A percentile compares a stretch with the other conserved stretches of the same genome.
Evolutionary conservation across 257 asterid species (phyloP).

Genomic region (Lantana camara): DNA sequence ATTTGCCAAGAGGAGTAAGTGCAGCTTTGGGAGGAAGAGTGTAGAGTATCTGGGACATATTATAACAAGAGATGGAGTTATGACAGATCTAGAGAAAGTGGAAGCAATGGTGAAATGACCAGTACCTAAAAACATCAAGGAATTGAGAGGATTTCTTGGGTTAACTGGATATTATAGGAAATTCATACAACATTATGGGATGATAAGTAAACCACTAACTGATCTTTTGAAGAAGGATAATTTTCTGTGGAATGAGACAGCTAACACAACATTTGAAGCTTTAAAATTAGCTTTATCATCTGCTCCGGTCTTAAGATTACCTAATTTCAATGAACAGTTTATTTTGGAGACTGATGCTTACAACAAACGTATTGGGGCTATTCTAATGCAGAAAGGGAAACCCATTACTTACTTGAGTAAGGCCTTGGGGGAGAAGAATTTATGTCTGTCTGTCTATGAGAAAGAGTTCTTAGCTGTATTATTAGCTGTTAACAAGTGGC

Average conservation of each 20-base stretch:
- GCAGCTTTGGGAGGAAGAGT: not conserved
- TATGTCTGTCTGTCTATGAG: not conserved
- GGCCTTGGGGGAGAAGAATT: not conserved
- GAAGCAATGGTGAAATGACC: slow-evolving; percentile 11
- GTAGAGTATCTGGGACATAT: slow-evolving; percentile 19
- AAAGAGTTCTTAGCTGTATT: not conserved
- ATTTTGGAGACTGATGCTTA: not conserved
- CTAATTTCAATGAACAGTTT: not conserved
- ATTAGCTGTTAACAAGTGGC: not conserved
- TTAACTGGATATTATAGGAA: too few species aligned
- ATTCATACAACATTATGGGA: too few species aligned
- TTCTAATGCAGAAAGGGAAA: not conserved
- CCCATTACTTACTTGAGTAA: not conserved
- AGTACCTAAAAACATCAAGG: not conserved
- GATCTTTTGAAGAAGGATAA: too few species aligned
- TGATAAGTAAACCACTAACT: too few species aligned
- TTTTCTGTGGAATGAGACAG: not conserved
- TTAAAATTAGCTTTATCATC: not conserved
- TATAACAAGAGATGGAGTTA: not conserved
- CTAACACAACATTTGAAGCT: not conserved
- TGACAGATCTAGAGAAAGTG: not conserved
- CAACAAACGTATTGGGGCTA: not conserved
- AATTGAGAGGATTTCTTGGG: slow-evolving; percentile 23
- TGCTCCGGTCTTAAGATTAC: not conserved
- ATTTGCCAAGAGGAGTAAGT: slow-evolving; percentile 20